Evolutionary conservation across 2,329 filamentous ascomycete species (phyloP), one percentile per base, ranked within the genome.

Genomic region (Annulohypoxylon truncatum): DNA sequence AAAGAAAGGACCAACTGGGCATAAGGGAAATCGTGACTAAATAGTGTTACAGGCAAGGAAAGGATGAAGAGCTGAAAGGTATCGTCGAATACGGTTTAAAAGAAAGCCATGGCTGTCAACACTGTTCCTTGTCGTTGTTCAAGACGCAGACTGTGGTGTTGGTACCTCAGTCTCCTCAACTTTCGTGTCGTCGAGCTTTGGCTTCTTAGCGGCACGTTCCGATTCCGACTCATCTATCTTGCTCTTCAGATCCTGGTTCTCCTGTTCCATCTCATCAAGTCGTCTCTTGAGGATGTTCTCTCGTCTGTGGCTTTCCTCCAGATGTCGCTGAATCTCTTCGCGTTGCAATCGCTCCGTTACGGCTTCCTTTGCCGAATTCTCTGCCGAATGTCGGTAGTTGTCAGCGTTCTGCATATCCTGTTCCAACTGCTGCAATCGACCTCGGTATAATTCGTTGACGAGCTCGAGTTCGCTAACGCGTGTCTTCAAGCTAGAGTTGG

Each of bases 391-490:
- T 13, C 79, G 78, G 61, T 75, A 84, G 80, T 80, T 89, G 81
- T 70, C 87, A 84, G 75, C 89, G 80, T 75, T 90, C 81, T 55
- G 91, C 76, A 95, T 92, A 74, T 91, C 91, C 71, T 90, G 87
- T 76, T 96, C 93, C 10, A 96, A 84, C 76, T 96, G 92, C 85
- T 77, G 89, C 79, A 97, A 89, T 9, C 91, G 87, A 35, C 90
- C 90, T 53, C 90, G 85, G 78, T 93, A 94, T 46, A 94, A 83
- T 75, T 92, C 91, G 74, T 94, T 97, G 82, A 99, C 97, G 55
- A 99, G 87, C 77, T 99, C 96, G 22, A 99, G 86, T 79, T 99
- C 96, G 72, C 91, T 96, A 31, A 99, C 95, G 42, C 96, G 90
- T 0, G 96, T 99, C 81, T 96, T 97, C n/a, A 98, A 84, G 53